Evolutionary conservation across 1,139 yeast genomes (phyloP), one percentile per base, ranked within the genome.

Genomic region (Hyphopichia khmerensis): DNA sequence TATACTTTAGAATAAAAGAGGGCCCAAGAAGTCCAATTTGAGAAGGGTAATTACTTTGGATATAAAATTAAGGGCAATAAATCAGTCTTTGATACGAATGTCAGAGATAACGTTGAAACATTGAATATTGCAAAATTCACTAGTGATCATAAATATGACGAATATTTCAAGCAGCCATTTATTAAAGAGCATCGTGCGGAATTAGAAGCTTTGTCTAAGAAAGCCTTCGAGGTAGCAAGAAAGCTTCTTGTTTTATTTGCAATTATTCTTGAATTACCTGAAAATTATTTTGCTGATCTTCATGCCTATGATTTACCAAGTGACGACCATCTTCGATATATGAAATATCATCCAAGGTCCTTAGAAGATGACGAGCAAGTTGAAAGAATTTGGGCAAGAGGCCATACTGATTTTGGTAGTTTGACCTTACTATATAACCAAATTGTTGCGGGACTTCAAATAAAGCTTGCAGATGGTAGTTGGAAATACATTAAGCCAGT

Each of bases 91-190:
- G 64, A 60, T 4, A 62, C 67, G 1, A 55, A 58, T 2, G 64
- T 65, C 2, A 48, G 44, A 17, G 70, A 65, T 40, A 61, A 64
- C 40, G 55, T 60, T 7, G 70, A 65, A 42, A 62, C 64, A 1
- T 52, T 64, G 40, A 65, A 65, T 41, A 60, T 65, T 36, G 66
- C 71, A 21, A 65, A 65, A 42, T 64, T 65, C 50, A 65, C 66
- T 36, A 54, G 55, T n/a, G 49, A 51, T 16, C 45, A 49, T 17
- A 36, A 42, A 19, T 61, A 52, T 38, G 60, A 55, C 3, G 46
- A 52, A 26, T 62, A 53, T 44, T 61, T 51, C 40, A 53, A 59
- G 36, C 64, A 60, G 33, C 46, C 51, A 3, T 60, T 59, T 38
- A 53, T 64, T 26, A 55, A 60, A 35, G 48, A 55, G 16, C 53